Evolutionary conservation across 2,329 filamentous ascomycete genomes (phyloP).

Genomic region (Penicillium digitatum): DNA sequence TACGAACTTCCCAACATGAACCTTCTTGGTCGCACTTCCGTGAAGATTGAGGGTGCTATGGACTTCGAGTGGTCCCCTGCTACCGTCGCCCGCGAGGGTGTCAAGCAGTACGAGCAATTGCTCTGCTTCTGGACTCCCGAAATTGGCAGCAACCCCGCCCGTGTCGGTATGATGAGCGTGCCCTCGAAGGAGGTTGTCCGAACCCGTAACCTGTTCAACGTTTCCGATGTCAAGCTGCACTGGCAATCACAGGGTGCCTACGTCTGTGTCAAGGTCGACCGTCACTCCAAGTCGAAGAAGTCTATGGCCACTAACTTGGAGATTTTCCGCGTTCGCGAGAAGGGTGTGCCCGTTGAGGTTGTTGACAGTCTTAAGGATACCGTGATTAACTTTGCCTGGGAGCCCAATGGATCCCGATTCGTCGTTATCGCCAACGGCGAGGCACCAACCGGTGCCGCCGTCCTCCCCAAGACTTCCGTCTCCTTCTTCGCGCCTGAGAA

Average conservation of each 20-base stretch:
- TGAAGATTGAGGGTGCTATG: conserved; percentile 95
- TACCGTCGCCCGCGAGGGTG: conserved; percentile 71
- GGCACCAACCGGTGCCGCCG: conserved; percentile 69
- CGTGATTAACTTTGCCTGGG: conserved; percentile 99
- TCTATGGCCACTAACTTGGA: conserved; percentile 94
- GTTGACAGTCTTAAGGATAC: conserved; percentile 97
- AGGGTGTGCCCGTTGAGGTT: conserved; percentile 96
- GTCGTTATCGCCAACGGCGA: conserved; percentile 95
- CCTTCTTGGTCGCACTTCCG: conserved; percentile 79
- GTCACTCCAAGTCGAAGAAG: conserved; percentile 99
- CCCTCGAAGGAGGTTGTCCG: conserved; percentile 92
- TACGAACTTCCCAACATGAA: conserved; percentile 89
- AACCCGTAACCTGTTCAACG: conserved; percentile 95
- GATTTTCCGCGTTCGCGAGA: conserved; percentile 95
- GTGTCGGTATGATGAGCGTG: conserved; percentile 93
- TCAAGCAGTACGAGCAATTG: conserved; percentile 92
- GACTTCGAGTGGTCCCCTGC: conserved; percentile 98
- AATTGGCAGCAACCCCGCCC: conserved; percentile 94
- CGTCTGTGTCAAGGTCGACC: conserved; percentile 96
- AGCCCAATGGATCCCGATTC: conserved; percentile 95
- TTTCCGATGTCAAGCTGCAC: conserved; percentile 94
- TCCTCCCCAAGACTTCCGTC: conserved; percentile 88
- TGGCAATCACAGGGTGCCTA: conserved; percentile 96
- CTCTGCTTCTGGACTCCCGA: conserved; percentile 99
- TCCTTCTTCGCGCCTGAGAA: conserved; percentile 97